Base-by-base conservation (phyloP, 2,329 filamentous ascomycete species). In the Colletotrichum graminicola region DNA sequence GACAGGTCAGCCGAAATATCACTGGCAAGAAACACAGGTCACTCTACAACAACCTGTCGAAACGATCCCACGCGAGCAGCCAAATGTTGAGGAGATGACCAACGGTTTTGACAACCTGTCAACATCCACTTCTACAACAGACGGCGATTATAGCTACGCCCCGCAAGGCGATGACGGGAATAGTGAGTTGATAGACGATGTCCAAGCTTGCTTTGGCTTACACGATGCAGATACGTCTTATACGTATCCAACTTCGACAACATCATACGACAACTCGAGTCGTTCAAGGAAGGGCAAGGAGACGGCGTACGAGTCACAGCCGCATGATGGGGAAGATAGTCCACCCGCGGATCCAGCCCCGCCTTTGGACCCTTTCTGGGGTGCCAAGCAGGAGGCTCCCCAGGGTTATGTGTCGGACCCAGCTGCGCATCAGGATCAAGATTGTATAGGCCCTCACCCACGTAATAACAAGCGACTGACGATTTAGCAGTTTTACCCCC, bases 31-130 rank as follows among this genome's bases (percentile, higher is more conserved):
- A 32, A 52, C 65, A 51, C 61, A 49, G 41, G 52, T 57, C 49
- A 47, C 56, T 21, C 51, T 67, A 21, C 72, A 76, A 52, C 74
- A 66, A 23, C 71, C 74, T 32, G 62, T 57, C 52, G 55, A 56
- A 18, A 51, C 64, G 14, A 75, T 74, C 18, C 76, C 78, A 55
- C 77, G 77, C 56, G 76, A 76, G 21, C 57, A 76, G n/a, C 62
- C 66, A 29, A 63, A 77, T 26, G 74, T 76, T 51, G 74, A 77
- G 36, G 65, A 72, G 54, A 66, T 79, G 23, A 68, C 72, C 21
- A 55, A 55, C n/a, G 67, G 47, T 21, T 26, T 72, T 12, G 66
- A 61, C n/a, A 51, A 66, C 23, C 43, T 72, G 5, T 62, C 66
- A 26, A 60, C 54, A n/a, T 70, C 56, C 29, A 34, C 56, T 5